Evolutionary conservation across 2,329 filamentous ascomycete species (phyloP).

Genomic region (Diaporthe sp.): DNA sequence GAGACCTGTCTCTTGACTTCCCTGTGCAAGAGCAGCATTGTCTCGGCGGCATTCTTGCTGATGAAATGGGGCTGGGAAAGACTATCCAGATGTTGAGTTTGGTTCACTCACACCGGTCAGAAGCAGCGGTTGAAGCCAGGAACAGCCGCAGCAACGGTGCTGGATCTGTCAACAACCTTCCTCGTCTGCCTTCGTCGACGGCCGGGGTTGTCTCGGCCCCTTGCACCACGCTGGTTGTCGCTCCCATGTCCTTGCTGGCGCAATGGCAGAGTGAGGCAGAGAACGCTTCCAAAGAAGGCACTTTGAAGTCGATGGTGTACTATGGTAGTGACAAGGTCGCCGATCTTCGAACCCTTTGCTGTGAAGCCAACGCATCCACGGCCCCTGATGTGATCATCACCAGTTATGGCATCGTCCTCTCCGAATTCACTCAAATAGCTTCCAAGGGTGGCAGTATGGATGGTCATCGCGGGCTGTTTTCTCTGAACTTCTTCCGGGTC

Average conservation of each 20-base stretch:
- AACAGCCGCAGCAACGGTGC: constrained; percentile 43
- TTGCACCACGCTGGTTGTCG: constrained; percentile 93
- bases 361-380: constrained; percentile 76
- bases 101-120: constrained; percentile 84
- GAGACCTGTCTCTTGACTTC: constrained; percentile 91
- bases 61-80: constrained; percentile 98
- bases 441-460: constrained; percentile 75
- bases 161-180: constrained; percentile 69
- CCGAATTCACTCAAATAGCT: constrained; percentile 84
- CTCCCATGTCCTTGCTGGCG: constrained; percentile 94
- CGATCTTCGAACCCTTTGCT: constrained; percentile 85
- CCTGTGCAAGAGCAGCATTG: constrained; percentile 95
- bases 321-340: constrained; percentile 88
- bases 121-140: constrained; percentile 58
- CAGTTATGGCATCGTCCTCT: constrained; percentile 91
- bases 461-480: constrained; percentile 83
- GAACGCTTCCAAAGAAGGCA: constrained; percentile 87
- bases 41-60: constrained; percentile 90
- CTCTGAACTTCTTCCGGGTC: constrained; percentile 91
- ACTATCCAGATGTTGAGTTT: constrained; percentile 98
- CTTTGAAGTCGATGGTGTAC: constrained; percentile 88
- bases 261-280: constrained; percentile 98
- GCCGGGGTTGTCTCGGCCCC: constrained; percentile 76
- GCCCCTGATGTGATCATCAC: constrained; percentile 95
- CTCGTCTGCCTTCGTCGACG: constrained; percentile 70